phyloP scores from a whole-genome alignment of 2,329 filamentous ascomycete species.

The Arthrobotrys musiformis region DNA sequence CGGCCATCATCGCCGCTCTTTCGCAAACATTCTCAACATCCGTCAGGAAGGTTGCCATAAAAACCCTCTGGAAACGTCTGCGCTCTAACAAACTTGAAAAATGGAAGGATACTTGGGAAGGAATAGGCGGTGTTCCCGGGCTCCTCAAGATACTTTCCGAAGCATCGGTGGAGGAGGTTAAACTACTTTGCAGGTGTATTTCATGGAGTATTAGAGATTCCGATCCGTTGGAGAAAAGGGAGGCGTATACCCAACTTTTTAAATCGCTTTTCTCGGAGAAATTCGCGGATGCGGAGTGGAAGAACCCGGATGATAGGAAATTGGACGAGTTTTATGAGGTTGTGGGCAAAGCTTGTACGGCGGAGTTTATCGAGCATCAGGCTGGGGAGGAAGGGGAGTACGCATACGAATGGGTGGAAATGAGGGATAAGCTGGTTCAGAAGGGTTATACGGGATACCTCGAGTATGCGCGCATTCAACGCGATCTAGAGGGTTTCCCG shows the following conservation, averaged over 20 bases:
- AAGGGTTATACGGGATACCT: neutral
- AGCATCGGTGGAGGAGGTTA: slow-evolving; percentile 2
- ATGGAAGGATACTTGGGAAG: slow-evolving; percentile 11
- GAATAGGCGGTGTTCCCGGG: neutral
- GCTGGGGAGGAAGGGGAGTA: neutral
- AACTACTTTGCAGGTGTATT: neutral
- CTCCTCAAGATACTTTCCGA: neutral
- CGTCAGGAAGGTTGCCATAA: neutral
- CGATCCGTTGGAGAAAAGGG: slow-evolving; percentile 16
- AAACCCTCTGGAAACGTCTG: neutral
- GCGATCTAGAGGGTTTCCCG: neutral
- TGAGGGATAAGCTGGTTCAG: neutral
- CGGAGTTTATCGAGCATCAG: neutral
- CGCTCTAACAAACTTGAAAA: neutral
- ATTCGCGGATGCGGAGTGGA: neutral
- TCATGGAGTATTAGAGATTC: neutral
- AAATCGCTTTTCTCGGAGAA: neutral
- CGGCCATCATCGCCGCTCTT: neutral
- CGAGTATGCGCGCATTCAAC: neutral
- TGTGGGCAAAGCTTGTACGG: neutral
- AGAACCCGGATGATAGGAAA: slow-evolving; percentile 7
- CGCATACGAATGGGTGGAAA: neutral
- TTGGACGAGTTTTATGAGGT: neutral
- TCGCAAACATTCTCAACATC: neutral
- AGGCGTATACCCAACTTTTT: slow-evolving; percentile 1